Evolutionary conservation across 2,329 filamentous ascomycete species (phyloP), one percentile per base, ranked within the genome.

Genomic region (Trichoderma sp.): DNA sequence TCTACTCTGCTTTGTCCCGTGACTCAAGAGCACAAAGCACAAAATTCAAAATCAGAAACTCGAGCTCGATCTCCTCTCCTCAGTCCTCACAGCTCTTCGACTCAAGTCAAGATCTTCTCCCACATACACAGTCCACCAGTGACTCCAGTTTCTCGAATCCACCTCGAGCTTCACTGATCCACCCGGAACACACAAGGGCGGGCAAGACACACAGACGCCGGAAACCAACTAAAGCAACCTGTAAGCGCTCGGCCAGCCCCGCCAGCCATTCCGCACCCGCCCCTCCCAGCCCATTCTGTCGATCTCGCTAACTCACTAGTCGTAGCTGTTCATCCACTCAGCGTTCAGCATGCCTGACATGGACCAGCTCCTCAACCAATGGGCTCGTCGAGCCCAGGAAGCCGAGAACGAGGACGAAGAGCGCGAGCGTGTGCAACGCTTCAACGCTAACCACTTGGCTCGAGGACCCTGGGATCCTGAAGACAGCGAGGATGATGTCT

Each of bases 241-340:
- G 37, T 58, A 57, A 58, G 52, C 62, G 37, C 53, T 33, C 53
- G 62, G 53, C 27, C 62, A 37, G 62, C 62, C 53, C 40, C 53
- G 62, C 62, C 53, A 27, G 62, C 62, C 53, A 29, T 37, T 37
- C 62, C 53, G 19, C 35, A 56, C 52, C 62, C 62, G 62, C 53
- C 56, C 21, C 40, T 31, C 24, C 43, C 62, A 37, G 27, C 62
- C 33, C 57, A n/a, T 40, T 43, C 27, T 29, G 62, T 19, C 62
- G 62, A 66, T 66, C 62, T 57, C 47, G 24, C 47, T 49, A 49
- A 24, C 40, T n/a, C 16, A 3, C 40, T 56, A 65, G 61, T 40
- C 61, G 40, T 43, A 43, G 40, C 19, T n/a, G 40, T 43, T 43
- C 35, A 37, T 31, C 61, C 33, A 56, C 49, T 19, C 47, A 64